Base-by-base conservation (phyloP, 2,329 filamentous ascomycete genomes). In the Volutella citrinella region DNA sequence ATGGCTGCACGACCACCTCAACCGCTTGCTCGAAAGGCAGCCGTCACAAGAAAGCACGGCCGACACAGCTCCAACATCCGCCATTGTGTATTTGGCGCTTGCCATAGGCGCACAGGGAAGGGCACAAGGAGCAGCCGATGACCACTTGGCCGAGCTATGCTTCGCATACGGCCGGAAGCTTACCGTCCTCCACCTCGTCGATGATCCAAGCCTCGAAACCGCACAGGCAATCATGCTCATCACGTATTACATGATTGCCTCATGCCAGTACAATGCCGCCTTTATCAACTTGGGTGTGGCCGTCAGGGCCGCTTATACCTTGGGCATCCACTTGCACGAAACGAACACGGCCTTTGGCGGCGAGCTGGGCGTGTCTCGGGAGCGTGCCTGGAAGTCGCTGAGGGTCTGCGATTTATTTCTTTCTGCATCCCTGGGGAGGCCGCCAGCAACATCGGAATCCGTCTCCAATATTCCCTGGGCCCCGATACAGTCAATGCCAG, bases 351-450 rank as follows among this genome's bases (percentile, higher is more conserved):
- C 29, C n/a, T 30, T 23, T 30, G 29, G 29, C 6, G 29, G 29
- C 19, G 29, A 23, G 4, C 14, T 22, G 13, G 29, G 29, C 13
- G 22, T 30, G 13, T 30, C 29, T 30, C 29, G 29, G 13, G 29
- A 30, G 29, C 29, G 29, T 10, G 29, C 29, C 29, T 30, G 29
- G 29, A 30, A 30, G 29, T 30, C 29, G 19, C 29, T 30, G 10
- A 19, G 29, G 18, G 29, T 30, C 13, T 30, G 29, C 17, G 29
- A 30, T n/a, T 17, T 30, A 12, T 30, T 30, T 23, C 29, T 30
- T 13, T 19, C 29, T 11, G 29, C 29, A 5, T 30, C 29, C 24
- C 20, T 30, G 19, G 29, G 29, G 19, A 30, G 29, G 13, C 29
- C 29, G 14, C 29, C 29, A n/a, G 29, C 19, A 5, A 30, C 29